Conservation (phyloP, 495 filamentous ascomycete genomes). For the Trichocladium antarcticum region DNA sequence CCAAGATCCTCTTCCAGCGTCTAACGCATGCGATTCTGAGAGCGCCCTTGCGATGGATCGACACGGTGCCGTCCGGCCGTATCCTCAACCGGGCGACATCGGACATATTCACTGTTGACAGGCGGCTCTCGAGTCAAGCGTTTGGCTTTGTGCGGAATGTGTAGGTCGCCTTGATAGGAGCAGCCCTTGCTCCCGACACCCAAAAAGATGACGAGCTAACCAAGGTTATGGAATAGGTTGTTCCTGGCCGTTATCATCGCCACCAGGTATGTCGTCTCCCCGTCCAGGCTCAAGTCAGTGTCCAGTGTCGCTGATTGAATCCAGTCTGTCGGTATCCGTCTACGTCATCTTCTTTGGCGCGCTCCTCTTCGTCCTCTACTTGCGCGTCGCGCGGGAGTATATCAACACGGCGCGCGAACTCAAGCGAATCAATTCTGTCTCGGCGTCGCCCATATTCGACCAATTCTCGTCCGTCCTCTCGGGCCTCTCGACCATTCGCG, state of each 20-base stretch:
- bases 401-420: constrained; percentile 50
- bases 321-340: constrained; percentile 14
- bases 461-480: constrained; percentile 48
- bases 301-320: background rate
- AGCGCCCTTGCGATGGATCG: constrained; percentile 41
- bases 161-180: too few relatives aligned
- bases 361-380: constrained; percentile 18
- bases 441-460: constrained; percentile 53
- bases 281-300: background rate
- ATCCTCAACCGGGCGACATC: constrained; percentile 43
- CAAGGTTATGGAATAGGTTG: too few relatives aligned
- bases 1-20: constrained; percentile 29
- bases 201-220: too few relatives aligned
- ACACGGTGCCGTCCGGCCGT: constrained; percentile 39
- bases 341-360: constrained; percentile 20
- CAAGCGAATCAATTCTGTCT: constrained; percentile 52
- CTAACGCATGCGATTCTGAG: constrained; percentile 35
- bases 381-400: constrained; percentile 34
- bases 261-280: constrained; percentile 12
- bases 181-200: too few relatives aligned
- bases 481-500: constrained; percentile 55
- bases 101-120: constrained; percentile 36
- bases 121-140: constrained; percentile 17
- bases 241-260: constrained; percentile 18
- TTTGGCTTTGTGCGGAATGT: constrained; percentile 10